Base-by-base conservation (phyloP, 768 basidiomycete species). In the Boletales sp. region DNA sequence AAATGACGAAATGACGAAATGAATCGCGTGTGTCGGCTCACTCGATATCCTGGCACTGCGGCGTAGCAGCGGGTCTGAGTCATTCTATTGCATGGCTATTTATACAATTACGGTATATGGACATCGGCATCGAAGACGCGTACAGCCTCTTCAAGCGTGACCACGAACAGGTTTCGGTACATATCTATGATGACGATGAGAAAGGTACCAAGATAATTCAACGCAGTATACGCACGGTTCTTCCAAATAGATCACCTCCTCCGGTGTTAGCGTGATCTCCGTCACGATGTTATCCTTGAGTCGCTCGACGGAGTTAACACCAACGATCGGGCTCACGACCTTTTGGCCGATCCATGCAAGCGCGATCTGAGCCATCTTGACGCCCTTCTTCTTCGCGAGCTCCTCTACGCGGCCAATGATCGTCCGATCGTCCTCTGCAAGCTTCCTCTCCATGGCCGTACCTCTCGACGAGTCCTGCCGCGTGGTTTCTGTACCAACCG, bases 281-380 rank as follows among this genome's bases (percentile, higher is more conserved):
- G 54, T 57, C 17, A 65, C 55, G 36, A 72, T 64, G 14, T 55
- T 63, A 38, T 69, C 61, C 44, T 62, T 46, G n/a, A 73, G 41
- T 12, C 69, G 57, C 40, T 57, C 33, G 37, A 72, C 51, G 12
- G 65, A 67, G 55, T 55, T 77, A 25, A 64, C 56, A 2, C 75
- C 74, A 9, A 75, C 67, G 51, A 78, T 78, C 0, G 77, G 77
- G n/a, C 72, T 74, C 3, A 69, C 58, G 3, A 75, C 69, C 58
- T 79, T 78, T 21, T 59, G 41, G 3, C 64, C 39, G 1, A 65
- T 49, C 77, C 78, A 77, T 4, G 72, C 71, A 3, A 78, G 51
- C 7, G 75, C 74, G 28, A 78, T 67, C 51, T 78, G 75, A 8
- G 68, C 65, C 77, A 78, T 79, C 46, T 68, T 56, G 21, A 21